Evolutionary conservation across 2,329 filamentous ascomycete species (phyloP).

Genomic region (Claviceps sp.): DNA sequence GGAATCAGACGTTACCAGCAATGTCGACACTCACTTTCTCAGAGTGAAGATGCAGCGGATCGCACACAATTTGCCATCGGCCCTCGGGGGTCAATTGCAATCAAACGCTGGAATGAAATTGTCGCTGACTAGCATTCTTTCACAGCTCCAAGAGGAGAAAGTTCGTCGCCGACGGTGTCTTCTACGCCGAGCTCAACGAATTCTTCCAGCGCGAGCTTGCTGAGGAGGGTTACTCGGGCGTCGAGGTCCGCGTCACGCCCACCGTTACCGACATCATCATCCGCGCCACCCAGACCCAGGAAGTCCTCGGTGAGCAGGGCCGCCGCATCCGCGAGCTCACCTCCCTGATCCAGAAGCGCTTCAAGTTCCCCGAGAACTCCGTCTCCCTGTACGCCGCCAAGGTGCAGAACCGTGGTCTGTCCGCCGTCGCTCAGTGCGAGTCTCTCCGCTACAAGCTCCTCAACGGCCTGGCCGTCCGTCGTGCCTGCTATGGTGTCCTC

Average conservation of each 20-base stretch:
- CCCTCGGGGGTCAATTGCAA: not conserved
- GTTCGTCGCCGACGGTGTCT: constrained; percentile 96
- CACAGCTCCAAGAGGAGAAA: constrained; percentile 79
- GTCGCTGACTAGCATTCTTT: constrained; percentile 3
- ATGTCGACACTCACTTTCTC: not conserved
- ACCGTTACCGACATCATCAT: constrained; percentile 99
- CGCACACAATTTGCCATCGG: not conserved
- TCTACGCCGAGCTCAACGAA: constrained; percentile 99
- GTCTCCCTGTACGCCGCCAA: constrained; percentile 99
- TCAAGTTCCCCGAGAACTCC: constrained; percentile 99
- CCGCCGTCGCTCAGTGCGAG: constrained; percentile 99
- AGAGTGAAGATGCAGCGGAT: not conserved
- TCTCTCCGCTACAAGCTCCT: constrained; percentile 99
- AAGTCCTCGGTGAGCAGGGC: constrained; percentile 99
- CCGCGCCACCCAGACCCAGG: constrained; percentile 99
- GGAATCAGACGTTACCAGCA: not conserved
- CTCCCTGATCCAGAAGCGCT: constrained; percentile 99
- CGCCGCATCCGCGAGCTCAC: constrained; percentile 99
- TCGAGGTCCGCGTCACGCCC: constrained; percentile 98
- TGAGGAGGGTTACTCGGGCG: constrained; percentile 99
- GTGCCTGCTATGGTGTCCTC: constrained; percentile 99
- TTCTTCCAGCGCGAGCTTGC: constrained; percentile 99
- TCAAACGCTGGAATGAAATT: not conserved
- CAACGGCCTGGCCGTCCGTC: constrained; percentile 95
- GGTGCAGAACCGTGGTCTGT: constrained; percentile 99